A percentile compares a stretch with the other conserved stretches of the same genome.
Conservation (phyloP, 257 asterid genomes). For the Solanum tacnaense region DNA sequence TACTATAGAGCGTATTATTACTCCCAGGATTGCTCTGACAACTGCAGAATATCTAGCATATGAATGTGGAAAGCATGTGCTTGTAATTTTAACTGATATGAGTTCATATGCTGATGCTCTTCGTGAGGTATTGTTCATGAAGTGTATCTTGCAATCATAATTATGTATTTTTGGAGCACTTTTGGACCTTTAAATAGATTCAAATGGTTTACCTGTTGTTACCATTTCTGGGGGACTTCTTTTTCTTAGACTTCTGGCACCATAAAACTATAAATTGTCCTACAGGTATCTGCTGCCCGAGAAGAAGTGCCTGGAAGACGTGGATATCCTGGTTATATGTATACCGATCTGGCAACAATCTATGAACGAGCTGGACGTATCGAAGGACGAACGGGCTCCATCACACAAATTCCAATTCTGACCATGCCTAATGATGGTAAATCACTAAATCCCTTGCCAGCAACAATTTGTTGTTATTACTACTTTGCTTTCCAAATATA, state of each 20-base stretch:
- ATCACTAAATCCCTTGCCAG: background rate
- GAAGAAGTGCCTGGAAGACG: conserved; percentile 99
- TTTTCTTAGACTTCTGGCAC: background rate
- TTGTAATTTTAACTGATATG: conserved; percentile 97
- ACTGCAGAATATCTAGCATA: conserved; percentile 95
- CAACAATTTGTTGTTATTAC: background rate
- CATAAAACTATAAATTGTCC: background rate
- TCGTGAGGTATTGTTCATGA: conserved; percentile 69
- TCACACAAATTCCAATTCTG: conserved; percentile 89
- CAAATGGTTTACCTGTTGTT: background rate
- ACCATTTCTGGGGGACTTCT: background rate
- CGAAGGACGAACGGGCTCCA: conserved; percentile 95
- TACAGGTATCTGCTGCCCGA: conserved; percentile 95
- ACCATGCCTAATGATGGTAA: conserved; percentile 99
- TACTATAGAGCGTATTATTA: conserved; percentile 89
- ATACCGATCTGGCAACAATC: conserved; percentile 95
- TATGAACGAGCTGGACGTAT: conserved; percentile 99
- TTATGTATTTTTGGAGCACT: background rate
- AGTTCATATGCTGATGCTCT: conserved; percentile 99
- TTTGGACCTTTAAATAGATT: background rate
- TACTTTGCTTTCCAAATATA: background rate
- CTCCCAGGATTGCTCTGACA: conserved; percentile 95
- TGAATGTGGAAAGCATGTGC: conserved; percentile 97
- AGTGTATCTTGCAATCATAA: background rate
- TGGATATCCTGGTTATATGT: conserved; percentile 92